These are phyloP conservation scores for Lavandula angustifolia DNA, from an alignment of 257 asterid species.

Conservation along the genomic window DNA sequence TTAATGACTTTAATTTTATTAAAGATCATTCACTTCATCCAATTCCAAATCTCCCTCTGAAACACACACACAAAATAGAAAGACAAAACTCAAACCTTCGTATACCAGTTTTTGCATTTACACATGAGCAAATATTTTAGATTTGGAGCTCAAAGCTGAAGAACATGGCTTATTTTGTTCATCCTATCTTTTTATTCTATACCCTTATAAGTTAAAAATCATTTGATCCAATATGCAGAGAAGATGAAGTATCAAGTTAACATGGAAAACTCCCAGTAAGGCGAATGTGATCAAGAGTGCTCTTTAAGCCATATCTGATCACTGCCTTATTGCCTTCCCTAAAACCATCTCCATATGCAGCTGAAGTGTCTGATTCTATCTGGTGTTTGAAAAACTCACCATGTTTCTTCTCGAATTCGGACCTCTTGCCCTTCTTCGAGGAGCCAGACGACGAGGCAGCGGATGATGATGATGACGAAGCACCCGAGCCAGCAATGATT, in stretches of 20 bases:
- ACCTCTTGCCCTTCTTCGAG: slow-evolving; percentile 89
- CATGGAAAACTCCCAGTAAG: slow-evolving; percentile 83
- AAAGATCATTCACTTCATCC: no score
- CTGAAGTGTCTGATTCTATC: slow-evolving; percentile 92
- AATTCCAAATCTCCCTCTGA: no score
- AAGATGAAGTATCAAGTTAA: slow-evolving; percentile 20
- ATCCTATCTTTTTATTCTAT: slow-evolving; percentile 33
- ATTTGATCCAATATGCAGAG: slow-evolving; percentile 30
- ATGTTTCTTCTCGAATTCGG: slow-evolving; percentile 82
- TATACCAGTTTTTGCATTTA: slow-evolving; percentile 20
- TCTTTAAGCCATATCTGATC: slow-evolving; percentile 72
- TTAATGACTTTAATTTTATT: no score
- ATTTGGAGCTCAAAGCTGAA: slow-evolving; percentile 30
- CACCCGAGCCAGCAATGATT: slow-evolving; percentile 66
- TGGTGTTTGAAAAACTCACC: slow-evolving; percentile 94
- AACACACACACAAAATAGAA: no score
- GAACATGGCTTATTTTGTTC: slow-evolving; percentile 33
- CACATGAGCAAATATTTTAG: slow-evolving; percentile 32
- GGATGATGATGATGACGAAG: slow-evolving; percentile 50
- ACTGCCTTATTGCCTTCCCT: slow-evolving; percentile 86
- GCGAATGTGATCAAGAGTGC: slow-evolving; percentile 89
- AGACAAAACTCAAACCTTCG: background rate
- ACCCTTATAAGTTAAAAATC: slow-evolving; percentile 15
- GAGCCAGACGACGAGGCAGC: slow-evolving; percentile 42
- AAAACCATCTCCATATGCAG: slow-evolving; percentile 95